phyloP scores from a whole-genome alignment of 441 rosid species.

The Erodium texanum region DNA sequence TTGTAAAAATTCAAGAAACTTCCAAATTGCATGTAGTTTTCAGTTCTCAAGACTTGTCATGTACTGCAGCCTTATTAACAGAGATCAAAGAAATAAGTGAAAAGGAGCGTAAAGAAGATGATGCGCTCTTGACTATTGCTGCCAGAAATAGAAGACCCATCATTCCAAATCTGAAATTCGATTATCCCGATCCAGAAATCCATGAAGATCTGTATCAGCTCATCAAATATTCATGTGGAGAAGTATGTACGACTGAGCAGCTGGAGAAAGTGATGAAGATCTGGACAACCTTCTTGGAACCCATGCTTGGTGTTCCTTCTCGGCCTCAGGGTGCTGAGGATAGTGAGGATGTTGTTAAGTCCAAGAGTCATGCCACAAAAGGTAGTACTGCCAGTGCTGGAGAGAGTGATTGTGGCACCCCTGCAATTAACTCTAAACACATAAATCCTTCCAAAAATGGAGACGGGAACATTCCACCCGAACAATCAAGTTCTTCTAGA shows the following conservation, averaged over 20 bases:
- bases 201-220: constrained; percentile 96
- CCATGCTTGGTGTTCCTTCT: constrained; percentile 68
- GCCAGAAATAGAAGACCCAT: constrained; percentile 69
- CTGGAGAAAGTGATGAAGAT: constrained; percentile 81
- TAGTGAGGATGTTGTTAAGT: constrained; percentile 64
- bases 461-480: constrained; percentile 43
- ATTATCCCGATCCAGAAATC: constrained; percentile 70
- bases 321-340: constrained; percentile 86
- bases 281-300: constrained; percentile 92
- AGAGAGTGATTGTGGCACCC: constrained; percentile 42
- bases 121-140: constrained; percentile 75
- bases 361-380: constrained; percentile 44
- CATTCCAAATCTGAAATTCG: constrained; percentile 66
- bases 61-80: constrained; percentile 59
- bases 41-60: constrained; percentile 20
- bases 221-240: constrained; percentile 84
- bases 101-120: constrained; percentile 71
- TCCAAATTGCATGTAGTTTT: not conserved
- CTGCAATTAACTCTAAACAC: constrained; percentile 38
- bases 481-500: constrained; percentile 53
- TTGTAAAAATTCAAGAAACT: not conserved
- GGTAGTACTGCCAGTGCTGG: constrained; percentile 36
- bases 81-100: constrained; percentile 89
- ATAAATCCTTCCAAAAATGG: constrained; percentile 49
- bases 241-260: constrained; percentile 88